Percentiles rank a stretch among this genome's conserved stretches.
Evolutionary conservation across 2,329 filamentous ascomycete genomes (phyloP).

Genomic region (Niveomyces coronatus): DNA sequence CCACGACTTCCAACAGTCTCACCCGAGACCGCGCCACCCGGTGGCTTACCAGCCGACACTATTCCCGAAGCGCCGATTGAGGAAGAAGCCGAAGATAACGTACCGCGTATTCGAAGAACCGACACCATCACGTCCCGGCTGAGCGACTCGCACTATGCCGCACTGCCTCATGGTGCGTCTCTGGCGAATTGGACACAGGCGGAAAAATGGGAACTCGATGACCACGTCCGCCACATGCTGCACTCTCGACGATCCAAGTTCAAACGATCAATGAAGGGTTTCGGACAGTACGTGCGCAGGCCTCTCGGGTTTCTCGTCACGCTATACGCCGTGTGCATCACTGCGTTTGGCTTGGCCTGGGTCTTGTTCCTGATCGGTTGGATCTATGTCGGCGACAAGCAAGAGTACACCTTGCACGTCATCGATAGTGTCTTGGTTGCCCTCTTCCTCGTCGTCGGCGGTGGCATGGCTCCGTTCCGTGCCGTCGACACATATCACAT

Average conservation of each 20-base stretch:
- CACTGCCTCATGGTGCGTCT: constrained; percentile 62
- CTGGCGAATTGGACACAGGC: constrained; percentile 65
- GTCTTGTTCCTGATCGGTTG: constrained; percentile 86
- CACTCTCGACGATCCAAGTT: constrained; percentile 72
- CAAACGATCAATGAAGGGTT: constrained; percentile 69
- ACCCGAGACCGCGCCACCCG: constrained; percentile 13
- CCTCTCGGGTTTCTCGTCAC: constrained; percentile 78
- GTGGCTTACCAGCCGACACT: constrained; percentile 15
- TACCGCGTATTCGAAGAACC: constrained; percentile 25
- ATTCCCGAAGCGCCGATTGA: constrained; percentile 12
- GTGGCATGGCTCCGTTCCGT: constrained; percentile 64
- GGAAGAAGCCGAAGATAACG: constrained; percentile 13
- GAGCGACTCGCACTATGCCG: constrained; percentile 64
- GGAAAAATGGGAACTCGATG: constrained; percentile 69
- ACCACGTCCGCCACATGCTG: constrained; percentile 79
- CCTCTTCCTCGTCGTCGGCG: constrained; percentile 60
- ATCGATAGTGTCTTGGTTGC: constrained; percentile 64
- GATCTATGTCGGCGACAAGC: constrained; percentile 69
- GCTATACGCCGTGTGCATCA: constrained; percentile 72
- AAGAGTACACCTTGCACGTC: constrained; percentile 58
- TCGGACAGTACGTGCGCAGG: constrained; percentile 65
- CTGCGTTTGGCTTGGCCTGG: constrained; percentile 77
- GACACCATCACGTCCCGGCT: constrained; percentile 58
- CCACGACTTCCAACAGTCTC: constrained; percentile 3
- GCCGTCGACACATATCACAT: constrained; percentile 80